Base-by-base conservation (phyloP, 1,284 basidiomycete genomes). In the Ceratobasidium sp. region DNA sequence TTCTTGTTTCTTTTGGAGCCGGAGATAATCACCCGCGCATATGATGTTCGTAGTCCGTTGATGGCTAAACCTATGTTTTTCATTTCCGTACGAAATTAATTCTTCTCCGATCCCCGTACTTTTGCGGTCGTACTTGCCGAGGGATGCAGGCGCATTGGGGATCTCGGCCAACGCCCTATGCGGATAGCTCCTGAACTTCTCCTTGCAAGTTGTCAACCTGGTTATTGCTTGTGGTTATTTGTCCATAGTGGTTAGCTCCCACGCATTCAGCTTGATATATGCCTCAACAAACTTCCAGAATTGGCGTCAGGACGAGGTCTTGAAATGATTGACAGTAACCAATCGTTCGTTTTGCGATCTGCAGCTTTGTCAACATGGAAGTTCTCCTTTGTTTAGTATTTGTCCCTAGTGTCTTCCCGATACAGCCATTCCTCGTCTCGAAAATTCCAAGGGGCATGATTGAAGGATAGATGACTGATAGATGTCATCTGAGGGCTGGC, bases 301-400 rank as follows among this genome's bases (percentile, higher is more conserved):
- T 41, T 44, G 66, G 66, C 16, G 27, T 44, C 66, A 68, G 50
- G 8, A 48, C 50, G 41, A 46, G 38, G 55, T 73, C 70, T 27
- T 46, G 54, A 52, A 73, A 27, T 30, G 70, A 73, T 73, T 60
- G 57, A 27, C 70, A 20, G 10, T 55, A 57, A 27, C 68, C 70
- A 73, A 73, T 73, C 70, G 57, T 44, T 60, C 44, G 70, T 60
- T 73, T 30, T 48, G 41, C 18, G 68, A 70, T 70, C 54, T 67
- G 8, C 10, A 27, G 38, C 38, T 50, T 50, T 16, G 14, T 23
- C 48, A 10, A 10, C 44, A 10, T 27, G 33, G 38, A 23, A 46
- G 41, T 64, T 64, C 16, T 64, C 60, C 60, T 64, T 41, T 64
- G 41, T 64, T 44, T 62, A 27, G 70, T 46, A 10, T 48, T 50